phyloP scores from a whole-genome alignment of 2,329 filamentous ascomycete genomes.

The Colletotrichum sp. region DNA sequence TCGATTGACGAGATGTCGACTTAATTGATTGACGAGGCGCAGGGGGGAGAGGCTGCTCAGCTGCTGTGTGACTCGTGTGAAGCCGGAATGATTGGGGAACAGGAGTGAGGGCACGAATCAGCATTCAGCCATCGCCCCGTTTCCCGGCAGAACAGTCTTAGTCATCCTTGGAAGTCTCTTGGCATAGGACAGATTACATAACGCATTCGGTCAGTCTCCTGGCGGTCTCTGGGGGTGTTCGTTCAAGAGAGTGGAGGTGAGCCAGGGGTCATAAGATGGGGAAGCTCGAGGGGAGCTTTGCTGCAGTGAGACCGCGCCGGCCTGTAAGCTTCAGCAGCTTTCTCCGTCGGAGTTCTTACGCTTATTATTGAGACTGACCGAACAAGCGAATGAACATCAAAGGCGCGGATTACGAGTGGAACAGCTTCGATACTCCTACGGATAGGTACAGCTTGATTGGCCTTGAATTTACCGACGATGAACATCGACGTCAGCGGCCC shows the following conservation, averaged over 20 bases:
- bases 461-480: background rate
- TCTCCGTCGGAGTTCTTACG: background rate
- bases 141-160: constrained; percentile 8
- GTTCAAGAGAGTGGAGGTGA: background rate
- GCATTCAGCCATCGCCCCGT: constrained; percentile 10
- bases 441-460: background rate
- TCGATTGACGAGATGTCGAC: constrained; percentile 12
- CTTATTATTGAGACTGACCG: background rate
- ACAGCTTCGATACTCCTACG: background rate
- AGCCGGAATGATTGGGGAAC: constrained; percentile 17
- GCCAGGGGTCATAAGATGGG: background rate
- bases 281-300: background rate
- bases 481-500: background rate
- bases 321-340: background rate
- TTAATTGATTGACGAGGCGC: background rate
- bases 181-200: constrained; percentile 14
- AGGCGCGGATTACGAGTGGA: background rate
- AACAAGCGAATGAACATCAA: background rate
- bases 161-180: constrained; percentile 3
- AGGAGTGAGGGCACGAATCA: constrained; percentile 21
- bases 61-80: constrained; percentile 14
- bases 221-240: background rate
- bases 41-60: background rate
- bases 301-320: background rate
- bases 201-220: background rate